Base-by-base conservation (phyloP, 257 asterid species). In the Agastache rugosa region DNA sequence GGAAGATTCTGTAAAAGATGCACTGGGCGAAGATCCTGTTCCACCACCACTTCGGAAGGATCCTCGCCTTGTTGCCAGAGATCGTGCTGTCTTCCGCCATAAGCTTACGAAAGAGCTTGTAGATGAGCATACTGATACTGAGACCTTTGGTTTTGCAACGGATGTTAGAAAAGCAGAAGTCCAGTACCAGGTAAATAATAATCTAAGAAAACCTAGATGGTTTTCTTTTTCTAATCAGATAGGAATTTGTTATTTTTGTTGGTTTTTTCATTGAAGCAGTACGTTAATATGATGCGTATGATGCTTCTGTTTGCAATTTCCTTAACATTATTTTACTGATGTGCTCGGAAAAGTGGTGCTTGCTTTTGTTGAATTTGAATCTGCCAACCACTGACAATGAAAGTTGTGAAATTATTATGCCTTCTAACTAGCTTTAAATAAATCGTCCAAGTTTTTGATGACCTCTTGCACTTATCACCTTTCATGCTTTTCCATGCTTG, bases 161-260 rank as follows among this genome's bases (percentile, higher is more conserved):
- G 93, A 92, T 66, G 73, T 94, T 50, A 80, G 80, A 17, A 85
- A 62, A 41, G 98, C 91, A 42, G 99, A 95, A 81, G 88, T 85
- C 69, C 72, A 63, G 54, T 95, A 95, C 74, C 76, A 86, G 98
- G 98, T 92, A 70, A 60, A 56, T 44, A 10, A 6, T n/a, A n/a
- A n/a, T n/a, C n/a, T n/a, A n/a, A n/a, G n/a, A n/a, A n/a, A n/a
- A n/a, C n/a, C n/a, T n/a, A n/a, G n/a, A n/a, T n/a, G n/a, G n/a
- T n/a, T n/a, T n/a, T n/a, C n/a, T n/a, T n/a, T n/a, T n/a, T 72
- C 60, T 50, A 48, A 17, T 55, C 53, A 45, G 42, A 73, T 35
- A 39, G 25, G 62, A 31, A 3, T 47, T 50, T 47, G 53, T 17
- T 45, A 37, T 25, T 62, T 12, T 19, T 45, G 22, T 63, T 19